Base-by-base conservation (phyloP, 2,329 filamentous ascomycete species). In the Ceratocystis smalleyi region DNA sequence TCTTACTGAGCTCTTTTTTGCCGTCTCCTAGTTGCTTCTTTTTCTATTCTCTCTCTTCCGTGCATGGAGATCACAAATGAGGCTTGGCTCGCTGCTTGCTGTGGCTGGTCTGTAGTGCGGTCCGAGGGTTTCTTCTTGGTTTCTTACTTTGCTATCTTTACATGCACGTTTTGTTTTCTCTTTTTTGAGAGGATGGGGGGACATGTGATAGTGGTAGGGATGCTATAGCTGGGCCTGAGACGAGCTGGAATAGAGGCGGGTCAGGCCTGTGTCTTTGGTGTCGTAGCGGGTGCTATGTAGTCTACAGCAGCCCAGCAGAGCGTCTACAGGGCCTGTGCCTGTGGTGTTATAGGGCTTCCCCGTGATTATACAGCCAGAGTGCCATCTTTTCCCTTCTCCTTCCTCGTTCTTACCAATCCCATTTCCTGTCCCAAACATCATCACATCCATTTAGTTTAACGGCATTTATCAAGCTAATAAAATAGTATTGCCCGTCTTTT, bases 361-460 rank as follows among this genome's bases (percentile, higher is more conserved):
- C 35, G 35, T 40, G 35, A 40, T 40, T 40, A 40, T 40, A 40
- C 35, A 40, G 15, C 15, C 35, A 40, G 35, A 40, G 12, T 40
- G 8, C 35, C 35, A 40, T 40, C 35, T 40, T 40, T n/a, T 8
- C n/a, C n/a, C 47, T n/a, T n/a, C 17, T 24, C 54, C n/a, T 30
- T 57, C 22, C 17, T 35, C 19, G 15, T 57, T n/a, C 24, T 30
- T 35, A 30, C 15, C 54, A 19, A 7, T 8, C 47, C 47, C 6
- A 24, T 24, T 57, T 57, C 54, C 32, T 30, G 24, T 57, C 54
- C 54, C 35, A 57, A 57, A 57, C 54, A 57, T 57, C 24, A 57
- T 6, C 54, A 32, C 10, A 51, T 40, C 35, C 12, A 40, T 40
- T 40, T 40, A 40, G 35, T 15, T 40, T 40, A 40, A 40, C 35